Evolutionary conservation across 2,329 filamentous ascomycete species (phyloP).

Genomic region (Diplodia scrobiculata): DNA sequence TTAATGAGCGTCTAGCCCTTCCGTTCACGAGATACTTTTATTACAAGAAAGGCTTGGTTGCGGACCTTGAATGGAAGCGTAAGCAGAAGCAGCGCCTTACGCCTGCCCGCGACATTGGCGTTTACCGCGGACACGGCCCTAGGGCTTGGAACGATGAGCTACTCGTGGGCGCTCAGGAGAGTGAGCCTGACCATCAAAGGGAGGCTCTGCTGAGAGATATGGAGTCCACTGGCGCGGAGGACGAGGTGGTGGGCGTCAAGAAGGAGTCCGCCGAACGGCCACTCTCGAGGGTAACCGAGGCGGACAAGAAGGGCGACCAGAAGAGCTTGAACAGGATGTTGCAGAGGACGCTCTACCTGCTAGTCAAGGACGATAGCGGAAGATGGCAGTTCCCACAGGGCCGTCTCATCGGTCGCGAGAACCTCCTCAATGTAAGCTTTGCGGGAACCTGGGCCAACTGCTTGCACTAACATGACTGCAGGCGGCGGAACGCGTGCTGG

Average conservation of each 20-base stretch:
- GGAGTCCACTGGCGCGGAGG: constrained; percentile 67
- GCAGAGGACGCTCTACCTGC: constrained; percentile 80
- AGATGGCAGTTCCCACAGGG: constrained; percentile 82
- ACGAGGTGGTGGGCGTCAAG: constrained; percentile 52
- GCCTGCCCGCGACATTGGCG: constrained; percentile 79
- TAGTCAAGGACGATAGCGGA: constrained; percentile 72
- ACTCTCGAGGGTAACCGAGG: constrained; percentile 70
- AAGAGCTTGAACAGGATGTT: constrained; percentile 77
- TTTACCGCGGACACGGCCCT: constrained; percentile 73
- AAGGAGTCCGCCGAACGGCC: constrained; percentile 71
- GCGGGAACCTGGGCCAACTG: not conserved
- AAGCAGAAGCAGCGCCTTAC: constrained; percentile 77
- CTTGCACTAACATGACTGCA: constrained; percentile 45
- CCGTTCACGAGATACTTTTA: constrained; percentile 92
- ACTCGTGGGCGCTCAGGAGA: constrained; percentile 69
- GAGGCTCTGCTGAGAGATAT: constrained; percentile 75
- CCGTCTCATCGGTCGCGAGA: constrained; percentile 69
- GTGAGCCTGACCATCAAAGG: constrained; percentile 64
- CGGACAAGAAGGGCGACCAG: constrained; percentile 73
- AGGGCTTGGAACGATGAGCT: constrained; percentile 91
- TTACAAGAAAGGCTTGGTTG: constrained; percentile 86
- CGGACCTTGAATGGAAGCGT: constrained; percentile 84
- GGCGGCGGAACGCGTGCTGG: constrained; percentile 79
- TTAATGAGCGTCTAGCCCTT: constrained; percentile 87
- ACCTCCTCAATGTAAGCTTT: constrained; percentile 74